Conservation (phyloP, 352 stramenopile genomes). For the Phytophthora ramorum region DNA sequence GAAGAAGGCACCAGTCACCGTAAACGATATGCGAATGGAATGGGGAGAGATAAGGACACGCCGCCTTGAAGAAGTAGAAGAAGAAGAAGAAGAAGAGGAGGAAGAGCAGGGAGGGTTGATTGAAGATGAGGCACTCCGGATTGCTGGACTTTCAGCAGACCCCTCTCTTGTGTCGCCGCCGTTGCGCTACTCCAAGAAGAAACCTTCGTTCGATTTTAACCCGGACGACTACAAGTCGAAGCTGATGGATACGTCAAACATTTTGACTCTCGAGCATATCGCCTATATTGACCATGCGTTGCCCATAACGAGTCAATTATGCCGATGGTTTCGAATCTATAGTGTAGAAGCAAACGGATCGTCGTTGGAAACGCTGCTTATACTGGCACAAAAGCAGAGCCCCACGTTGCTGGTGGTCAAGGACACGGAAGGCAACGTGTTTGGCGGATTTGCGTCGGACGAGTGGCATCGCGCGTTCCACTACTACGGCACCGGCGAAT, state of each 20-base stretch:
- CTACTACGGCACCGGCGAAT: constrained; percentile 91
- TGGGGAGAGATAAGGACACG: constrained; percentile 63
- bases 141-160: constrained; percentile 21
- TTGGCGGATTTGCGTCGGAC: constrained; percentile 85
- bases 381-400: constrained; percentile 70
- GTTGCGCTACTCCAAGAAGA: constrained; percentile 45
- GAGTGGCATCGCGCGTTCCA: constrained; percentile 81
- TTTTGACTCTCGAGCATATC: constrained; percentile 76
- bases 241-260: constrained; percentile 72
- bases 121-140: constrained; percentile 41
- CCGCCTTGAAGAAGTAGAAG: constrained; percentile 29
- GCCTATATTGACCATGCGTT: constrained; percentile 74
- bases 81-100: constrained; percentile 40
- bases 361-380: constrained; percentile 77
- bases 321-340: constrained; percentile 85
- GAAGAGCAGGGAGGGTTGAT: constrained; percentile 26
- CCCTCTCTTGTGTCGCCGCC: constrained; percentile 26
- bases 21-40: constrained; percentile 73
- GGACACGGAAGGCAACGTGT: constrained; percentile 75
- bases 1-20: constrained; percentile 58
- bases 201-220: constrained; percentile 63
- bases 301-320: constrained; percentile 82
- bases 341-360: constrained; percentile 79
- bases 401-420: constrained; percentile 87
- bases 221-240: constrained; percentile 79